Evolutionary conservation across 2,329 filamentous ascomycete genomes (phyloP), one percentile per base, ranked within the genome.

Genomic region (Alternaria consortialis): DNA sequence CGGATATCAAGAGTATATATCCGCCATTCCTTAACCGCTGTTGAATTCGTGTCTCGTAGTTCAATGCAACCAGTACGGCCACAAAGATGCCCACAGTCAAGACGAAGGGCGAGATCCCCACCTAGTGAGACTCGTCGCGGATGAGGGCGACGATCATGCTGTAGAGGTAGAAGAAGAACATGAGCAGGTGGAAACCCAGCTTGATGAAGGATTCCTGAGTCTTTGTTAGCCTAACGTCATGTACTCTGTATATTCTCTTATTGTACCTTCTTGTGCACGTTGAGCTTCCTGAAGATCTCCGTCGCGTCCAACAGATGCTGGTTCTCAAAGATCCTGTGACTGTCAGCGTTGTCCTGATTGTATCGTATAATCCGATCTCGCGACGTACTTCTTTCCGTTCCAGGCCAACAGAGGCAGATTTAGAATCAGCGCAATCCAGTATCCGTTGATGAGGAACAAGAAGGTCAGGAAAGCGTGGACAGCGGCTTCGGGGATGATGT

Each of bases 81-180:
- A 52, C 55, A 32, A 54, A 50, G 6, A 50, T 39, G 48, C 31
- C 51, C 34, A 56, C 42, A 32, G 60, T 52, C 34, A 54, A 20
- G 47, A 62, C 37, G 23, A 39, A 17, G 29, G 55, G 40, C 20
- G 36, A 4, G 47, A 12, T 73, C 76, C 73, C 78, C 64, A 56
- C 74, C 77, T 71, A 97, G 82, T 93, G 88, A 62, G 91, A 88
- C 84, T 99, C 95, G 81, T 98, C 95, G 77, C 91, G 90, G 85
- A 99, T 99, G 66, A 99, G 87, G 69, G 95, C 94, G 67, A 97
- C 94, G 73, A 95, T 95, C 92, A 95, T 96, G 90, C 92, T 96
- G 88, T 97, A 97, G 58, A 99, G 91, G 84, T 99, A 99, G 88
- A 98, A 99, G 89, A 99, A 99, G 88, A 99, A 99, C 93, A 99